Percentiles rank a stretch among this genome's conserved stretches.
Conservation (phyloP, 2,329 filamentous ascomycete species). For the Xylaria sp. region DNA sequence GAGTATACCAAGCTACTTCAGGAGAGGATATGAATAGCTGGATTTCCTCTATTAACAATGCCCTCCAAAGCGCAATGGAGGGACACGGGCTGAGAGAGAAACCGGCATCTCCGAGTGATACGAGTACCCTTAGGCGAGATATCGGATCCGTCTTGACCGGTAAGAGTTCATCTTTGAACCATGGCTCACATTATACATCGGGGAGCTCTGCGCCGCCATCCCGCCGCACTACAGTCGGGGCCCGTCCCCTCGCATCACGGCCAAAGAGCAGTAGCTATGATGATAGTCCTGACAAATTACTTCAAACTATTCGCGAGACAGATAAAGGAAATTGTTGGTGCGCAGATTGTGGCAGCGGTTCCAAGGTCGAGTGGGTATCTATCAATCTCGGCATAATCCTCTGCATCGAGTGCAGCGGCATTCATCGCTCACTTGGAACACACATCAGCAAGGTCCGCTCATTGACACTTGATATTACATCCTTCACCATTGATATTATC, state of each 20-base stretch:
- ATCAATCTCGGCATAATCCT: slow-evolving; percentile 97
- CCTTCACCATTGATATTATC: slow-evolving; percentile 96
- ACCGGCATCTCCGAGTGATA: slow-evolving; percentile 58
- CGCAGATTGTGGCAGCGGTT: slow-evolving; percentile 90
- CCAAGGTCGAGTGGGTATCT: slow-evolving; percentile 98
- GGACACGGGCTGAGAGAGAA: slow-evolving; percentile 71
- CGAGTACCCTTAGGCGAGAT: slow-evolving; percentile 76
- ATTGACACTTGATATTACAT: slow-evolving; percentile 92
- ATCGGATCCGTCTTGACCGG: slow-evolving; percentile 94
- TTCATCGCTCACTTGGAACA: slow-evolving; percentile 93
- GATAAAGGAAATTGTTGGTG: slow-evolving; percentile 95
- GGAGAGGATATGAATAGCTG: slow-evolving; percentile 98
- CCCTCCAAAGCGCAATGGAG: slow-evolving; percentile 94
- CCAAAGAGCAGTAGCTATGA: slow-evolving; percentile 78
- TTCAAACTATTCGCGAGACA: slow-evolving; percentile 86
- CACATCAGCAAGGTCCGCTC: slow-evolving; percentile 98
- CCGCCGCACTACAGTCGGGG: slow-evolving; percentile 90
- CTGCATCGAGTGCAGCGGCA: slow-evolving; percentile 97
- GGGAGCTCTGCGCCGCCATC: slow-evolving; percentile 68
- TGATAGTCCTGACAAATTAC: slow-evolving; percentile 83
- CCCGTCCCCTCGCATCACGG: slow-evolving; percentile 77
- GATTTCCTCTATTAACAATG: slow-evolving; percentile 97
- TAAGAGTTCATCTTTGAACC: slow-evolving; percentile 78
- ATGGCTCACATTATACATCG: slow-evolving; percentile 62
- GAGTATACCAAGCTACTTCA: slow-evolving; percentile 96